A percentile compares a stretch with the other conserved stretches of the same genome.
These are phyloP conservation scores for Cylindrotheca closterium DNA, from an alignment of 108 stramenopile genomes.

Conservation along the genomic window DNA sequence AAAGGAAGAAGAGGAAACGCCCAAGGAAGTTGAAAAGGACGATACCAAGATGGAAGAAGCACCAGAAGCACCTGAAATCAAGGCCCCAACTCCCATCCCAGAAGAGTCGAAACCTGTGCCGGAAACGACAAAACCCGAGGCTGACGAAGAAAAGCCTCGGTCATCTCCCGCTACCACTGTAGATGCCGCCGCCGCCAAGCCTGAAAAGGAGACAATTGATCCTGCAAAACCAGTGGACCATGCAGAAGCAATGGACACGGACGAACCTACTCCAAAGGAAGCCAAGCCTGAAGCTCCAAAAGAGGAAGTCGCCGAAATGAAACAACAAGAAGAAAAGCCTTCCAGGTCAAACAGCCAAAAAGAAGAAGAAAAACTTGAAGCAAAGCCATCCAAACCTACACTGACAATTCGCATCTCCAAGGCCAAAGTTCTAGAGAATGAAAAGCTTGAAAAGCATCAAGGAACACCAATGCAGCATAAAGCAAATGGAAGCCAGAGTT, in stretches of 20 bases:
- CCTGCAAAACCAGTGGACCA: too few relatives aligned
- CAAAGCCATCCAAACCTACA: constrained; percentile 30
- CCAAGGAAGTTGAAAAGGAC: constrained; percentile 12
- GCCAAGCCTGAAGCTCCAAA: neutral
- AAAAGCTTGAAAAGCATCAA: neutral
- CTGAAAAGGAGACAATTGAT: too few relatives aligned
- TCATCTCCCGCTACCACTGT: too few relatives aligned
- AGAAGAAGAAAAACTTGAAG: neutral
- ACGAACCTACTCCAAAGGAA: too few relatives aligned
- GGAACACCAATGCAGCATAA: constrained; percentile 6
- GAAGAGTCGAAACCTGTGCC: neutral
- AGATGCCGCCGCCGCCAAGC: too few relatives aligned
- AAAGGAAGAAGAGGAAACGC: constrained; percentile 5
- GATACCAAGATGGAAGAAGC: neutral
- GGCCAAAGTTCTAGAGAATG: constrained; percentile 16
- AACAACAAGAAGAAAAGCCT: neutral
- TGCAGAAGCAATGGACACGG: too few relatives aligned
- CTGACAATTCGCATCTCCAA: constrained; percentile 43
- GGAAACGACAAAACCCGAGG: too few relatives aligned
- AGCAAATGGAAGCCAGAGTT: neutral
- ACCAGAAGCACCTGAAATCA: neutral
- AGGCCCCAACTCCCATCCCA: neutral
- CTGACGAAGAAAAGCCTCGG: too few relatives aligned
- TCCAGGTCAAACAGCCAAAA: neutral
- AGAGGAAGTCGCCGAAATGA: neutral